Conservation (phyloP, 163 green algal species). For the Chloromonas sp. region DNA sequence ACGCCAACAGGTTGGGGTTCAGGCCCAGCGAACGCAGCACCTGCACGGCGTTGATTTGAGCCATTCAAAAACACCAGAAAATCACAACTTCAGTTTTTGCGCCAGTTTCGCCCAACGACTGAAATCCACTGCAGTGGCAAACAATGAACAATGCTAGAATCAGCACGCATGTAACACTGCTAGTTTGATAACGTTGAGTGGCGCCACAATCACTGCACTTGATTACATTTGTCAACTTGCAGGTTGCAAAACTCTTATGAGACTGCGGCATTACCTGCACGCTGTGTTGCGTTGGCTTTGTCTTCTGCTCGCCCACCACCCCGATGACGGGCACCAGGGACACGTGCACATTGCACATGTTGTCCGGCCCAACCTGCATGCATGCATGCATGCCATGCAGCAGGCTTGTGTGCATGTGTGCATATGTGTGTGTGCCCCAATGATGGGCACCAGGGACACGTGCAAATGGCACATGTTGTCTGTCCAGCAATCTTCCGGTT, state of each 20-base stretch:
- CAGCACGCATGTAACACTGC: too few relatives aligned
- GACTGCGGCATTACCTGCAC: conserved; percentile 42
- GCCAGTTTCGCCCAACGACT: too few relatives aligned
- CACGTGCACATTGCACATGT: conserved; percentile 91
- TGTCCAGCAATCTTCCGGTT: background rate
- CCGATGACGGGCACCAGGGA: conserved; percentile 94
- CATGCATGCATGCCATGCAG: too few relatives aligned
- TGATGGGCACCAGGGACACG: conserved; percentile 92
- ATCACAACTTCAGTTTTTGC: too few relatives aligned
- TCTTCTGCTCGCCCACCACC: conserved; percentile 98
- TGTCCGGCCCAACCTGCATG: conserved; percentile 40
- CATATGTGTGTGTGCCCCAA: conserved; percentile 47
- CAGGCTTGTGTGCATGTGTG: too few relatives aligned
- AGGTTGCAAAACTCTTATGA: too few relatives aligned
- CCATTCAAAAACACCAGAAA: too few relatives aligned
- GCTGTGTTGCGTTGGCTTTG: conserved; percentile 98
- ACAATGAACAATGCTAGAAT: too few relatives aligned
- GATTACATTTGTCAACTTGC: too few relatives aligned
- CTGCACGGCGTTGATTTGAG: background rate
- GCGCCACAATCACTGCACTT: too few relatives aligned
- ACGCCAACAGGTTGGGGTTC: conserved; percentile 87
- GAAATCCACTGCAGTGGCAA: too few relatives aligned
- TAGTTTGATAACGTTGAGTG: too few relatives aligned
- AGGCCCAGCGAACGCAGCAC: conserved; percentile 89
- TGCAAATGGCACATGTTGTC: conserved; percentile 88